Evolutionary conservation across 306 rosid genomes (phyloP), one percentile per base, ranked within the genome.

Genomic region (Casuarina equisetifolia): DNA sequence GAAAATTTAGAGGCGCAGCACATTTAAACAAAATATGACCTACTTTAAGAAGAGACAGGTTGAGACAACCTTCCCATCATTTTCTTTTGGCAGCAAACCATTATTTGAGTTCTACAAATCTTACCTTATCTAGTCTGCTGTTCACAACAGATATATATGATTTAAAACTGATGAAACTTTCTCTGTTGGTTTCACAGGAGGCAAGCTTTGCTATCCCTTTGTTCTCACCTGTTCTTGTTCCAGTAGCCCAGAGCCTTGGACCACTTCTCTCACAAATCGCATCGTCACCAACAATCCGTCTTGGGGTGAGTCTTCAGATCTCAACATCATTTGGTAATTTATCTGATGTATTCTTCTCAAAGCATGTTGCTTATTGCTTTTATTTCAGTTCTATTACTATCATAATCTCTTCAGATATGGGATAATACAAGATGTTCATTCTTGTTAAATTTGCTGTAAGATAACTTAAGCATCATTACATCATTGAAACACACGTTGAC

Each of bases 221-320:
- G 79, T 92, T 91, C 89, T 95, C 99, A 53, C 99, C 99, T 3
- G 97, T 95, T 84, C 76, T 95, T 69, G 90, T 92, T 67, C 99
- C 99, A 59, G 78, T 95, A 84, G 98, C 97, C 78, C 99, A 95
- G 84, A 89, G 89, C 86, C 69, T 95, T 62, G 99, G 96, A 79
- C 99, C 99, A 13, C 89, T 95, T 83, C 85, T 95, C 78, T 86
- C 99, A 58, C 97, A 95, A 84, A 87, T 95, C 75, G 92, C 91
- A 81, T 85, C 97, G 71, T 95, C 99, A 69, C 96, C 94, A 70
- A 91, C 99, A 57, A 67, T 95, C 17, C 97, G 97, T 70, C 88
- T 88, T 40, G 97, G 96, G 94, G 99, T 95, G 85, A 88, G 97
- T 81, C 77, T 86, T 70, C 45, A 78, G 62, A 72, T 51, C 64